Percentiles rank a stretch among this genome's conserved stretches.
Evolutionary conservation across 176 grass and related monocot species (phyloP).

Genomic region (Cenchrus fungigraminus): DNA sequence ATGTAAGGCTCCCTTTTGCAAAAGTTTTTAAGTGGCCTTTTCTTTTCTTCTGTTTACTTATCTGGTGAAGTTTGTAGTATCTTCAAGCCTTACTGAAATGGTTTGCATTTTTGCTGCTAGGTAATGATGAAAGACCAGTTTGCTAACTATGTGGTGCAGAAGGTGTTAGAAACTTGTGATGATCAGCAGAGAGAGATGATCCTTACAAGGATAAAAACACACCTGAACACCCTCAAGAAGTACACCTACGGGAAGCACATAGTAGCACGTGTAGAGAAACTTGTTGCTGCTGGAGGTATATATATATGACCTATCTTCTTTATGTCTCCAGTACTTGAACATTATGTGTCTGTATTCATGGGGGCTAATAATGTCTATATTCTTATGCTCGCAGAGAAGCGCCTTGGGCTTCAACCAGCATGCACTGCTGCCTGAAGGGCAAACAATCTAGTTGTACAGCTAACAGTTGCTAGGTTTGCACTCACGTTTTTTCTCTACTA

Average conservation of each 20-base stretch:
- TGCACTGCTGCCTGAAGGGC: constrained; percentile 47
- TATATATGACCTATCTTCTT: not conserved
- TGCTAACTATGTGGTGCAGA: constrained; percentile 93
- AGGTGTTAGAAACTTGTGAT: constrained; percentile 88
- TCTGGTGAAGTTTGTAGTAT: not conserved
- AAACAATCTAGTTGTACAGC: constrained; percentile 71
- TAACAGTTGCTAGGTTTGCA: constrained; percentile 72
- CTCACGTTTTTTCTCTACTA: constrained; percentile 55
- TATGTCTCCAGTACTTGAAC: not conserved
- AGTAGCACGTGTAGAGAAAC: constrained; percentile 86
- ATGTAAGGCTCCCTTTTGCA: not conserved
- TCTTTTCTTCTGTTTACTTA: not conserved
- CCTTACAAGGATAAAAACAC: constrained; percentile 77
- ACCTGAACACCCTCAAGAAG: constrained; percentile 88
- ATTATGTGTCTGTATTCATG: not conserved
- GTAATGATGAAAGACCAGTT: constrained; percentile 97
- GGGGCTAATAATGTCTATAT: not conserved
- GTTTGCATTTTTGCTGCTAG: constrained; percentile 40
- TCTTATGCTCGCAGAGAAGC: constrained; percentile 62
- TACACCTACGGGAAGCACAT: constrained; percentile 94
- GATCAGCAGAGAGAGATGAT: constrained; percentile 89
- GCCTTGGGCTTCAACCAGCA: constrained; percentile 63
- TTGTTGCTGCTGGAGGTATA: constrained; percentile 83
- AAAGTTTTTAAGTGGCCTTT: not conserved
- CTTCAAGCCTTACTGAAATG: not conserved